Base-by-base conservation (phyloP, 768 basidiomycete genomes). In the Exidia glandulosa region DNA sequence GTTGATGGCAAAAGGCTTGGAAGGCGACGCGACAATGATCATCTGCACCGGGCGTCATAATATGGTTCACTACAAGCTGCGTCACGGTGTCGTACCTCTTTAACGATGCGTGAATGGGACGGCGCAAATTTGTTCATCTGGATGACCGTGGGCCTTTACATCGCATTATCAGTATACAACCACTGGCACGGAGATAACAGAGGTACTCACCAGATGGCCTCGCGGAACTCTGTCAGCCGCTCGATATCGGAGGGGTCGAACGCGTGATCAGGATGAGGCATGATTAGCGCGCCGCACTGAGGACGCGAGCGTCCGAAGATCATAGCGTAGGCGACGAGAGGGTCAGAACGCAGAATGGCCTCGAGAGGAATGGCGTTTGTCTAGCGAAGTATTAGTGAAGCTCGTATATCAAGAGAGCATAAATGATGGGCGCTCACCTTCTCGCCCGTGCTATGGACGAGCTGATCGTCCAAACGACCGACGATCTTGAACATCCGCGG, bases 371-470 rank as follows among this genome's bases (percentile, higher is more conserved):
- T 63, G 57, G 76, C 62, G 64, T 71, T 75, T 56, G 73, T 71
- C 75, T 76, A 57, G 2, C 9, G 25, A 60, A 50, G 33, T 23
- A 41, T 27, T 27, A 59, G 19, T n/a, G n/a, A n/a, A n/a, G n/a
- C n/a, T n/a, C n/a, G n/a, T n/a, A n/a, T n/a, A n/a, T n/a, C n/a
- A n/a, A n/a, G n/a, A n/a, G n/a, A n/a, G n/a, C n/a, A n/a, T n/a
- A n/a, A n/a, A n/a, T n/a, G 34, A 16, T 45, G 16, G 6, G 76
- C 74, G 1, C 70, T n/a, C 29, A 77, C 67, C 63, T 78, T 78
- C 62, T 78, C 77, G 9, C 77, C 77, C 0, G 72, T 77, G 6
- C 73, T 71, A 12, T 77, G 70, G 37, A 78, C 75, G 10, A 78
- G 60, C 29, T 77, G 68, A 57, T 77, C 75, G 59, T 77, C 76